Conservation (phyloP, 2,329 filamentous ascomycete genomes). For the Periconia sp. region DNA sequence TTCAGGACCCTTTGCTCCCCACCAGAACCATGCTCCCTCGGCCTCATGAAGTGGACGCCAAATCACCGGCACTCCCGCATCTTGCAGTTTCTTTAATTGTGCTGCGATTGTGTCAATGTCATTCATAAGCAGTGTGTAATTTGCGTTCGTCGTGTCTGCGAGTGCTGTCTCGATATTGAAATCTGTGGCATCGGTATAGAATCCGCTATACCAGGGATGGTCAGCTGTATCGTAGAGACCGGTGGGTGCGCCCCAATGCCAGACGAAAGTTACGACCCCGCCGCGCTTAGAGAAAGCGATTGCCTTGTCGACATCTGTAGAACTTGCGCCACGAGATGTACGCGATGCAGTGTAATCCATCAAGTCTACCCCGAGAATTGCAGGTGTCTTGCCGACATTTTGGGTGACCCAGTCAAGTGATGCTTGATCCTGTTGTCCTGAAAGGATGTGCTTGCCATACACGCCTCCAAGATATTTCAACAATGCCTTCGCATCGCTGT, state of each 20-base stretch:
- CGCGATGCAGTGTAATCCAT: conserved; percentile 59
- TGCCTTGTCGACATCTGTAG: conserved; percentile 55
- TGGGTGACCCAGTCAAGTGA: conserved; percentile 52
- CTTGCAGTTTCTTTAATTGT: conserved; percentile 53
- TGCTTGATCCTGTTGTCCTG: conserved; percentile 55
- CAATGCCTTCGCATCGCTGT: conserved; percentile 46
- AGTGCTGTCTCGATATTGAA: conserved; percentile 55
- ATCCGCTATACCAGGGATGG: conserved; percentile 57
- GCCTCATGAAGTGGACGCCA: conserved; percentile 59
- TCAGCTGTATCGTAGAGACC: conserved; percentile 56
- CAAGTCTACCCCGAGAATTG: conserved; percentile 54
- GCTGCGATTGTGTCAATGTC: conserved; percentile 58
- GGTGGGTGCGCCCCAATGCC: conserved; percentile 58
- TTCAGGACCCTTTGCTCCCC: conserved; percentile 57
- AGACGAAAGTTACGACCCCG: conserved; percentile 56
- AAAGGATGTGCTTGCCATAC: conserved; percentile 56
- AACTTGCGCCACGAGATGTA: conserved; percentile 50
- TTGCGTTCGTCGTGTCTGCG: conserved; percentile 49
- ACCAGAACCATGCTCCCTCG: conserved; percentile 61
- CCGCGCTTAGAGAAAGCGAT: conserved; percentile 51
- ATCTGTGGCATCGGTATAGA: conserved; percentile 58
- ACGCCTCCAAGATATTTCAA: conserved; percentile 52
- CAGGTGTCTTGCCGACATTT: conserved; percentile 56
- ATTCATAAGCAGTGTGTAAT: conserved; percentile 56
- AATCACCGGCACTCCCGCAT: conserved; percentile 54